A percentile compares a stretch with the other conserved stretches of the same genome.
phyloP scores from a whole-genome alignment of 2,329 filamentous ascomycete species.

The Cladosporium sp. region DNA sequence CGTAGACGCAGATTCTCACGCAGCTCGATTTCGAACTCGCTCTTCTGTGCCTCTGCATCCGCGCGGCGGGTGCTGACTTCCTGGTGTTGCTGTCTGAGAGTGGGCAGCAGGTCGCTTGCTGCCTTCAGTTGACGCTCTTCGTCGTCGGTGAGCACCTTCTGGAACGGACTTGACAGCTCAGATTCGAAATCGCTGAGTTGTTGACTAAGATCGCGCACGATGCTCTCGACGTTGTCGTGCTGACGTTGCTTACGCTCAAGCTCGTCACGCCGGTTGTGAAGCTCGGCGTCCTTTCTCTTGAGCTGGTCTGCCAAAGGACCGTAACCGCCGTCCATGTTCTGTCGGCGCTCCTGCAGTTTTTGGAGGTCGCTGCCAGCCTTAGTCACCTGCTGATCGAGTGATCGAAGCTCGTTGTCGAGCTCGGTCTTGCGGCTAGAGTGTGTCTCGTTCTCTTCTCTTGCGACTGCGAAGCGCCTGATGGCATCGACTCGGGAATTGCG shows the following conservation, averaged over 20 bases:
- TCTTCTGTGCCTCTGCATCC: constrained; percentile 74
- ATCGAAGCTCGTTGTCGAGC: constrained; percentile 64
- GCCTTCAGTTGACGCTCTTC: constrained; percentile 76
- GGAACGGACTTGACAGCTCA: constrained; percentile 81
- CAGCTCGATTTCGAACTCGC: constrained; percentile 76
- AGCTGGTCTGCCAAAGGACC: constrained; percentile 73
- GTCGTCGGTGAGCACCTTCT: constrained; percentile 74
- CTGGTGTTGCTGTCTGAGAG: constrained; percentile 69
- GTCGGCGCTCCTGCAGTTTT: constrained; percentile 71
- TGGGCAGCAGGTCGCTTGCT: constrained; percentile 62
- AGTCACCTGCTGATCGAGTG: constrained; percentile 83
- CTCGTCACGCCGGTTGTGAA: constrained; percentile 66
- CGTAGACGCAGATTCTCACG: constrained; percentile 83
- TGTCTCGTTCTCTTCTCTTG: constrained; percentile 66
- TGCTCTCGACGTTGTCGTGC: constrained; percentile 62
- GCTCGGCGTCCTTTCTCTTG: constrained; percentile 64
- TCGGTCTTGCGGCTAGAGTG: constrained; percentile 58
- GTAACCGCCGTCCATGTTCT: constrained; percentile 74
- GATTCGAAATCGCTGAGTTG: constrained; percentile 70
- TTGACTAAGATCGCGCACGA: constrained; percentile 54
- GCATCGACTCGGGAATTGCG: constrained; percentile 81
- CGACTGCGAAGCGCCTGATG: constrained; percentile 66
- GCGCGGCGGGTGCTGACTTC: constrained; percentile 66
- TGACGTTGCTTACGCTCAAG: constrained; percentile 64
- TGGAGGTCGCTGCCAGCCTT: constrained; percentile 75